These are phyloP conservation scores for Erysimum cheiri DNA, from an alignment of 441 rosid genomes.

Conservation along the genomic window DNA sequence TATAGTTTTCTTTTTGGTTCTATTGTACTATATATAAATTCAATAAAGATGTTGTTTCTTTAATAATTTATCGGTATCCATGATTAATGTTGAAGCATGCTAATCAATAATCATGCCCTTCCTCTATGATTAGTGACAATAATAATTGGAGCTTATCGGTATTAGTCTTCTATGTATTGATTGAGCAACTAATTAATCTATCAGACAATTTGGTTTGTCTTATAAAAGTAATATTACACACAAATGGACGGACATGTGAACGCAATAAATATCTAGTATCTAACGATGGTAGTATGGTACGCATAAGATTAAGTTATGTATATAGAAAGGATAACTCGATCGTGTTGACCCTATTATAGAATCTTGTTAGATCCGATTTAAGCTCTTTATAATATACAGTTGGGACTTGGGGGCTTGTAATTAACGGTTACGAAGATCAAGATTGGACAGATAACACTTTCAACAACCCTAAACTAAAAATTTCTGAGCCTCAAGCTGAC, in stretches of 20 bases:
- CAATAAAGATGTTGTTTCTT: neutral
- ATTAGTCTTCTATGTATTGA: conserved; percentile 23
- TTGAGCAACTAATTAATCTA: conserved; percentile 25
- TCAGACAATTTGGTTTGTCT: neutral
- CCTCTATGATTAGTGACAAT: conserved; percentile 26
- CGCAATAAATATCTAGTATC: conserved; percentile 8
- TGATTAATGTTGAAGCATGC: conserved; percentile 15
- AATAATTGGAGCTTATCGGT: conserved; percentile 20
- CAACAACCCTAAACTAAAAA: neutral
- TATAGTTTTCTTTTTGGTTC: neutral
- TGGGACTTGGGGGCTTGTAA: conserved; percentile 5
- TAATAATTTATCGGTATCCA: neutral
- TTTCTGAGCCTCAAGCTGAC: neutral
- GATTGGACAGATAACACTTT: neutral
- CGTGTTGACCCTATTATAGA: conserved; percentile 29
- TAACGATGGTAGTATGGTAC: neutral
- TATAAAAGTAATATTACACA: neutral
- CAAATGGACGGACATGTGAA: conserved; percentile 28
- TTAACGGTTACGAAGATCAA: conserved; percentile 1
- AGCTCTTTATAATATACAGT: conserved; percentile 20
- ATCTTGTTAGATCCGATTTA: conserved; percentile 30
- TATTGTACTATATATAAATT: neutral
- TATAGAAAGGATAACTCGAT: conserved; percentile 12
- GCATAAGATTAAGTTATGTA: neutral
- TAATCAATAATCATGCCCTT: conserved; percentile 17